These are phyloP conservation scores for Sugiyamaella chiloensis DNA, from an alignment of 805 yeast genomes.

Conservation along the genomic window DNA sequence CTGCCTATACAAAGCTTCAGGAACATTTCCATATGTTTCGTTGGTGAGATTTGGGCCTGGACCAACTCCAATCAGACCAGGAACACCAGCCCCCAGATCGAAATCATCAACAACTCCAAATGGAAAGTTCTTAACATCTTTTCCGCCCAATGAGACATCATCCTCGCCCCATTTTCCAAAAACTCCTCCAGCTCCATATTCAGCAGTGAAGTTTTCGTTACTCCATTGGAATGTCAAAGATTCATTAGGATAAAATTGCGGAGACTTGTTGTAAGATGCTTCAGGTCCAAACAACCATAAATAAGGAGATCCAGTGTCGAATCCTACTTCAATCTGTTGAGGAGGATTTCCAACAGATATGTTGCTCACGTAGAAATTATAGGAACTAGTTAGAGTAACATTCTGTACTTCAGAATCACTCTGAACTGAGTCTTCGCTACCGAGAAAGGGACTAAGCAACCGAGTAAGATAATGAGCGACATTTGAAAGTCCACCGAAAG, in stretches of 20 bases:
- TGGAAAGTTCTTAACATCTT: constrained; percentile 23
- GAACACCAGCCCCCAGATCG: constrained; percentile 50
- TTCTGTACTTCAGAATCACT: constrained; percentile 11
- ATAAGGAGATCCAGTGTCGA: constrained; percentile 52
- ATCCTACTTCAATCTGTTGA: constrained; percentile 40
- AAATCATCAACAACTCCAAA: constrained; percentile 31
- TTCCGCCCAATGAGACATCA: constrained; percentile 23
- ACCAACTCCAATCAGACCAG: constrained; percentile 50
- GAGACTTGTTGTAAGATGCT: constrained; percentile 29
- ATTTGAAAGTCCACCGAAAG: neutral
- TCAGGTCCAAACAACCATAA: constrained; percentile 45
- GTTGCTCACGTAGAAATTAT: constrained; percentile 36
- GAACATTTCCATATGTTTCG: constrained; percentile 58
- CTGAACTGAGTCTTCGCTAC: neutral
- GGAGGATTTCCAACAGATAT: constrained; percentile 42
- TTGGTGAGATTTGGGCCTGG: constrained; percentile 48
- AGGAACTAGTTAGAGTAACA: constrained; percentile 28
- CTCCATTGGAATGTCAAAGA: constrained; percentile 34
- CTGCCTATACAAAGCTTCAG: constrained; percentile 52
- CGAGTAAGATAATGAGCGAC: neutral
- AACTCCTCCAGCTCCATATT: constrained; percentile 37
- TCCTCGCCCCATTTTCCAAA: constrained; percentile 34
- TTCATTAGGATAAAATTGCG: constrained; percentile 27
- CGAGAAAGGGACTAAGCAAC: neutral
- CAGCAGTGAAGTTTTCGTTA: constrained; percentile 37